Percentiles rank a stretch among this genome's conserved stretches.
These are phyloP conservation scores for Leavenworthia alabamica DNA, from an alignment of 345 rosid species.

Conservation along the genomic window DNA sequence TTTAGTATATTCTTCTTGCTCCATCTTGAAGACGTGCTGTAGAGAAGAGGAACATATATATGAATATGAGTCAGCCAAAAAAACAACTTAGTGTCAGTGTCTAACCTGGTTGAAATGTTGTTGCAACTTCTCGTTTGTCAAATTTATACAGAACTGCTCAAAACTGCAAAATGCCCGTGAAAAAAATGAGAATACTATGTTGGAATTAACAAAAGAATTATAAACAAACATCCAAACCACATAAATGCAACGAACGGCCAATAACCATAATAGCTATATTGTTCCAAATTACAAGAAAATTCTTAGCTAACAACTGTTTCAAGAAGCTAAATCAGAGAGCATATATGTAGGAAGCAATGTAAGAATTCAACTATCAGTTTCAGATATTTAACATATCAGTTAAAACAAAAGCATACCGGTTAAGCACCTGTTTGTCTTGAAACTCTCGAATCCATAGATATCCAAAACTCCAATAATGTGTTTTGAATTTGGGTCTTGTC, in stretches of 20 bases:
- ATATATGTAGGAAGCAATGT: neutral
- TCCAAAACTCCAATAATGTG: conserved; percentile 87
- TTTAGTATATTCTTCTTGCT: conserved; percentile 95
- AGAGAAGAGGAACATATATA: conserved; percentile 17
- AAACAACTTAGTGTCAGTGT: conserved; percentile 12
- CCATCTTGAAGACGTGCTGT: conserved; percentile 99
- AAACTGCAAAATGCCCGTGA: conserved; percentile 46
- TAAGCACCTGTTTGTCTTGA: conserved; percentile 99
- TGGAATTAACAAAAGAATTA: neutral
- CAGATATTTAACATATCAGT: conserved; percentile 16
- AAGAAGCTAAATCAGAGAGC: conserved; percentile 14
- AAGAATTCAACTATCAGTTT: conserved; percentile 1
- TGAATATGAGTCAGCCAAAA: conserved; percentile 9
- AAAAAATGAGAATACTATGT: conserved; percentile 12
- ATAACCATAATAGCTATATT: conserved; percentile 9
- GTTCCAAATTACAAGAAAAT: conserved; percentile 13
- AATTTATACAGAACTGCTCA: conserved; percentile 98
- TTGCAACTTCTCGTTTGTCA: conserved; percentile 97
- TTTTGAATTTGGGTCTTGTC: conserved; percentile 87
- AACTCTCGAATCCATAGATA: conserved; percentile 99
- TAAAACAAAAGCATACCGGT: conserved; percentile 62
- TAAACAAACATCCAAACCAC: conserved; percentile 16
- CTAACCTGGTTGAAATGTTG: conserved; percentile 98
- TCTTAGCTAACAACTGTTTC: conserved; percentile 14
- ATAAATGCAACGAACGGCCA: conserved; percentile 10